Base-by-base conservation (phyloP, 1,139 yeast species). In the Nakaseomyces delphensis region DNA sequence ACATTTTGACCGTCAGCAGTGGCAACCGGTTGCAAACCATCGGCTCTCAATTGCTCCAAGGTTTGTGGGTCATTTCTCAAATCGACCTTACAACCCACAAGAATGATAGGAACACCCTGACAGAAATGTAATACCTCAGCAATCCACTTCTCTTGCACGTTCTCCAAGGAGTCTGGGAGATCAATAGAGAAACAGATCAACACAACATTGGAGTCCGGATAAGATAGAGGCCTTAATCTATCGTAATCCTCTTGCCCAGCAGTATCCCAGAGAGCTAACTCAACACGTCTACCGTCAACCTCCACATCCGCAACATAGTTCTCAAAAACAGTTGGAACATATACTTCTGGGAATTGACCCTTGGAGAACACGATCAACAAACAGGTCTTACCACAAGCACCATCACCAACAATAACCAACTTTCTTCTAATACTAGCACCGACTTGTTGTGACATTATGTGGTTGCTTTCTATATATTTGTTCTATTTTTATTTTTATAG, bases 191-290 rank as follows among this genome's bases (percentile, higher is more conserved):
- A 87, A 73, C 96, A 86, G 58, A 87, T 85, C 64, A 87, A 74
- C 52, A 87, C 84, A 50, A 87, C 95, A 63, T 87, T 84, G 42
- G 96, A 83, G 65, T 86, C 95, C 48, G 96, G 95, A 69, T 87
- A 87, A 23, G 94, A 82, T 57, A 87, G 73, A 25, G 96, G 96
- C 71, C 96, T 82, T 63, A 87, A 74, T 69, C 96, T 82, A 67
- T 86, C 95, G 67, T 86, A 87, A 70, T 87, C 96, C 72, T 87
- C 96, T 74, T 87, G 96, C 50, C 96, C 96, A 45, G 96, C 96
- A 56, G 96, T 87, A 84, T 87, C 96, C 96, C 96, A 87, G 53
- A 87, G 74, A 19, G 96, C 95, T 68, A 87, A 74, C 65, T 85
- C 95, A 46, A 86, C 95, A 66, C 84, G 84, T 71, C 94, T 82